Conservation (phyloP, 2,329 filamentous ascomycete genomes). For the Fusarium nodosum region DNA sequence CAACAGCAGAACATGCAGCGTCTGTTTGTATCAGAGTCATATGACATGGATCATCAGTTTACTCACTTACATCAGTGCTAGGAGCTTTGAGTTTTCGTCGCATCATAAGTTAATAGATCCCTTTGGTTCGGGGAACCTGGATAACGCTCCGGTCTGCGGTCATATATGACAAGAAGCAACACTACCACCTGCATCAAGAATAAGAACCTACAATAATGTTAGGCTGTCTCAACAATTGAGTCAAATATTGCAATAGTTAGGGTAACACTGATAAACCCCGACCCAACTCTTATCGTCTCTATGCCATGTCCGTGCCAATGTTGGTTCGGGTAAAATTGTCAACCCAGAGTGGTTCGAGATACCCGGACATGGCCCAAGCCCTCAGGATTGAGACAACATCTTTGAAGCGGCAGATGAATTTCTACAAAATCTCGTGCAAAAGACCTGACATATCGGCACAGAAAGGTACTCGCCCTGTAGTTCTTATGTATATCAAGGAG, state of each 20-base stretch:
- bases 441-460: neutral
- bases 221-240: slow-evolving; percentile 5
- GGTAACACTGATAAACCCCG: slow-evolving; percentile 8
- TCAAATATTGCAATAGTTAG: neutral
- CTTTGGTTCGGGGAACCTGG: slow-evolving; percentile 26
- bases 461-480: neutral
- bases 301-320: neutral
- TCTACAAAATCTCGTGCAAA: neutral
- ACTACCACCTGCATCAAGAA: slow-evolving; percentile 26
- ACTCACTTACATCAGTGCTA: neutral
- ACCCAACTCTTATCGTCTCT: neutral
- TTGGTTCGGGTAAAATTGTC: neutral
- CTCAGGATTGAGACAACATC: no score
- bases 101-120: slow-evolving; percentile 24
- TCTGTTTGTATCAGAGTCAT: slow-evolving; percentile 7
- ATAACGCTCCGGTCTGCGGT: slow-evolving; percentile 23
- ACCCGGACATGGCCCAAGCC: neutral
- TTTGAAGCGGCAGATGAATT: neutral
- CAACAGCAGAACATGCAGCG: slow-evolving; percentile 4
- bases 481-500: neutral
- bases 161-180: slow-evolving; percentile 39
- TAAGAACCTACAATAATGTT: slow-evolving; percentile 2
- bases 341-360: neutral
- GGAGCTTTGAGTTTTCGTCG: slow-evolving; percentile 21
- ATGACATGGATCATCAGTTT: slow-evolving; percentile 8